Percentiles rank a stretch among this genome's conserved stretches.
Conservation (phyloP, 2,329 filamentous ascomycete species). For the Talaromyces sp. region DNA sequence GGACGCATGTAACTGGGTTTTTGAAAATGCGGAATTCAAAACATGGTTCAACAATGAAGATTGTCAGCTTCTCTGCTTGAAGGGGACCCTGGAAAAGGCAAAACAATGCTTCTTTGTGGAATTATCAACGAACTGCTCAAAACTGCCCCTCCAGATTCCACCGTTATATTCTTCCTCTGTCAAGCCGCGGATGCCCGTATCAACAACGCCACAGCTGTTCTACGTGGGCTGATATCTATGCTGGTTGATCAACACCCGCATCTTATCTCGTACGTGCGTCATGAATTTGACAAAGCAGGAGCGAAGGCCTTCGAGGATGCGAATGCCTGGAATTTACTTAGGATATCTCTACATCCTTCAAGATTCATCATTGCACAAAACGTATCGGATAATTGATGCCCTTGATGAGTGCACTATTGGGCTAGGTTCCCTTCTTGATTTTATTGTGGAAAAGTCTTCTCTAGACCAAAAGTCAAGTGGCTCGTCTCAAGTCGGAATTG, state of each 20-base stretch:
- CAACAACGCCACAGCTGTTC: constrained; percentile 44
- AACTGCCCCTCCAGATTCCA: background rate
- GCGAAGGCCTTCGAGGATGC: constrained; percentile 49
- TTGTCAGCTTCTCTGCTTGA: background rate
- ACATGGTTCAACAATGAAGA: background rate
- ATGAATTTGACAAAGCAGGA: no score
- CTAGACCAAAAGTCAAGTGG: constrained; percentile 41
- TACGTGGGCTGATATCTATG: constrained; percentile 49
- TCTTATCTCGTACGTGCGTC: constrained; percentile 39
- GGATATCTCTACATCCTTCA: no score
- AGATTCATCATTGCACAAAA: no score
- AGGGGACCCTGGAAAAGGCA: background rate
- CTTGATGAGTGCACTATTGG: constrained; percentile 49
- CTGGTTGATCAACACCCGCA: constrained; percentile 38
- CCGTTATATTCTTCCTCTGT: constrained; percentile 36
- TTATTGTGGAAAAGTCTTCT: constrained; percentile 33
- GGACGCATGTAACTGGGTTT: background rate
- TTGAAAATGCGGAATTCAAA: background rate
- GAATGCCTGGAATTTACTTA: constrained; percentile 47
- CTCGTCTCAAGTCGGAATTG: constrained; percentile 51
- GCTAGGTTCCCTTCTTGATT: constrained; percentile 36
- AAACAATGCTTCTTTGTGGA: background rate
- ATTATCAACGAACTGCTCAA: background rate
- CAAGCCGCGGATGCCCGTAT: constrained; percentile 41
- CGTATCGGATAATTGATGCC: constrained; percentile 50